Base-by-base conservation (phyloP, 2,329 filamentous ascomycete genomes). In the Neonectria faginata region DNA sequence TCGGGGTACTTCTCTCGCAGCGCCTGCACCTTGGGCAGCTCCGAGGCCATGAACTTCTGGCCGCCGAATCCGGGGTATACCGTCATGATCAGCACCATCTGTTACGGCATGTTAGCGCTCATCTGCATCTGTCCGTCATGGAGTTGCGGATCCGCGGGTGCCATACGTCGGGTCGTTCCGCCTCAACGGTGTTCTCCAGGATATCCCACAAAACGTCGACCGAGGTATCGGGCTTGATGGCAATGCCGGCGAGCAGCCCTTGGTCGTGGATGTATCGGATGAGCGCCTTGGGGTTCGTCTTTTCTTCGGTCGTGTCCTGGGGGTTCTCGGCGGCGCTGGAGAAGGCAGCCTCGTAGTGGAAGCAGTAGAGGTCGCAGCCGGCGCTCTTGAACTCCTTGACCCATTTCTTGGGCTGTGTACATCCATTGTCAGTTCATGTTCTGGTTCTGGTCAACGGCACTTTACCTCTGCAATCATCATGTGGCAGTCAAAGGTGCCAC, bases 21-120 rank as follows among this genome's bases (percentile, higher is more conserved):
- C 42, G 91, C 93, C 70, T 91, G 82, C 25, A 99, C 96, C 83
- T 99, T 99, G 76, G 95, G 94, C 71, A 99, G 88, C 82, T 97
- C 93, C 7, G 92, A 93, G 12, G 93, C 90, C 94, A 98, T 98
- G 85, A 99, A 99, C 77, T 97, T 97, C 78, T 99, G 96, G 7
- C 96, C 96, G 67, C 96, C 96, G 77, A 99, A 99, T 50, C 96
- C 96, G 48, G 96, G 96, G 81, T 99, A 89, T 47, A 99, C 96
- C 1, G 96, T 99, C 96, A 99, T 99, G 65, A 99, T 88, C 18
- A 99, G 89, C 41, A 97, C 94, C 96, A 99, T 99, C 95, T 97
- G 67, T 41, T 10, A 55, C 10, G 18, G 3, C 39, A 47, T 25
- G 53, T 73, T 47, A 75, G 65, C 31, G 55, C 36, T 51, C 27